Base-by-base conservation (phyloP, 75 land plant genomes). In the Cupressus sempervirens region DNA sequence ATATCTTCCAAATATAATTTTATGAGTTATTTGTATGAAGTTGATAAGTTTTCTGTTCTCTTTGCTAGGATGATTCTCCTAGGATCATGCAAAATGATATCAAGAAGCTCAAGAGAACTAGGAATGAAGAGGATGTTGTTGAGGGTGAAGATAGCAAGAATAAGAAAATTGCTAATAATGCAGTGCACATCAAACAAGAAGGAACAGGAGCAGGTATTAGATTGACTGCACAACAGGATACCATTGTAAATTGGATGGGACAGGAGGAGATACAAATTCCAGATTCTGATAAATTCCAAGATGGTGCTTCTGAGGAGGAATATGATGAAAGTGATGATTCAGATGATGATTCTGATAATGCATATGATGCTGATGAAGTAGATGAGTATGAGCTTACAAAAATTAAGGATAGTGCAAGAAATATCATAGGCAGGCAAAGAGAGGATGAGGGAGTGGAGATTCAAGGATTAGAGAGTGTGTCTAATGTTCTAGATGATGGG, bases 241-340 rank as follows among this genome's bases (percentile, higher is more conserved):
- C 74, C 67, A 76, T 88, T 30, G 89, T 90, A 40, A 90, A 88
- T 67, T 90, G 91, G 91, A 90, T 90, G 91, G 74, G 89, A 81
- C 80, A 84, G 73, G 91, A 90, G 75, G 91, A 90, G 75, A 84
- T 86, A 3, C 84, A 81, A 38, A 65, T 80, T 56, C 82, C 70
- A 67, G 86, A 88, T 83, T 82, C 84, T 80, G 91, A 90, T 52
- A 90, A 88, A 62, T 50, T 83, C 36, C 88, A 90, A 43, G 87
- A 90, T 23, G 87, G 62, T 20, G 91, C 76, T 16, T 83, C 68
- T 74, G 84, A 80, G 50, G 87, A 83, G 53, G 87, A 67, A 41
- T 85, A 86, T 40, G 87, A 86, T 46, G 75, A 84, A 16, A 85
- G 80, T 35, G 87, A 86, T 16, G 86, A 84, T 36, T 70, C 84